A percentile compares a stretch with the other conserved stretches of the same genome.
These are phyloP conservation scores for Tetrastigma voinierianum DNA, from an alignment of 164 flowering plant species.

Conservation along the genomic window DNA sequence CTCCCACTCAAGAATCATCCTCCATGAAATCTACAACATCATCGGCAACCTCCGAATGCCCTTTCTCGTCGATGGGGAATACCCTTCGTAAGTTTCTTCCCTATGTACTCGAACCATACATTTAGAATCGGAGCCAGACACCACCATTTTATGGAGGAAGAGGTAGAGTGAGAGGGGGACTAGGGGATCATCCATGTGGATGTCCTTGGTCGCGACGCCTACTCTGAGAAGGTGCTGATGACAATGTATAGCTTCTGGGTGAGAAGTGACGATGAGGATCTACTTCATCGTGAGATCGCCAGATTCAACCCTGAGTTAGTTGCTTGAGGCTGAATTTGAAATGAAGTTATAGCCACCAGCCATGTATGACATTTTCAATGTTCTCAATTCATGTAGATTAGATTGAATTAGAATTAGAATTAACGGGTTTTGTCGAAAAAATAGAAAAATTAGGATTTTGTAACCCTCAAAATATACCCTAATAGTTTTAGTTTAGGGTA, in stretches of 20 bases:
- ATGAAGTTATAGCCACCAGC: slow-evolving; percentile 71
- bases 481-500: too few species aligned
- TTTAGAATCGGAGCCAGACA: slow-evolving; percentile 17
- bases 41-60: slow-evolving; percentile 51
- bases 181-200: slow-evolving; percentile 69
- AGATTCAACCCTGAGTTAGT: slow-evolving; percentile 46
- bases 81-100: slow-evolving; percentile 41
- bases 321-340: slow-evolving; percentile 65
- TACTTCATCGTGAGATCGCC: slow-evolving; percentile 16
- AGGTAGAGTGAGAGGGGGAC: slow-evolving; percentile 59
- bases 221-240: slow-evolving; percentile 63
- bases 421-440: too few species aligned
- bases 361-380: slow-evolving; percentile 54
- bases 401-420: not conserved
- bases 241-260: slow-evolving; percentile 52
- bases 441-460: too few species aligned
- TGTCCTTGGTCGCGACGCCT: slow-evolving; percentile 84
- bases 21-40: slow-evolving; percentile 78
- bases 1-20: slow-evolving; percentile 85
- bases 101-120: too few species aligned
- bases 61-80: slow-evolving; percentile 30
- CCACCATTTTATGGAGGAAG: slow-evolving; percentile 58
- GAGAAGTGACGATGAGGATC: slow-evolving; percentile 56
- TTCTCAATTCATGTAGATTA: not conserved
- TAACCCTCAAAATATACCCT: too few species aligned